These are phyloP conservation scores for Paecilomyces variotii DNA, from an alignment of 2,329 filamentous ascomycete genomes.

Conservation along the genomic window DNA sequence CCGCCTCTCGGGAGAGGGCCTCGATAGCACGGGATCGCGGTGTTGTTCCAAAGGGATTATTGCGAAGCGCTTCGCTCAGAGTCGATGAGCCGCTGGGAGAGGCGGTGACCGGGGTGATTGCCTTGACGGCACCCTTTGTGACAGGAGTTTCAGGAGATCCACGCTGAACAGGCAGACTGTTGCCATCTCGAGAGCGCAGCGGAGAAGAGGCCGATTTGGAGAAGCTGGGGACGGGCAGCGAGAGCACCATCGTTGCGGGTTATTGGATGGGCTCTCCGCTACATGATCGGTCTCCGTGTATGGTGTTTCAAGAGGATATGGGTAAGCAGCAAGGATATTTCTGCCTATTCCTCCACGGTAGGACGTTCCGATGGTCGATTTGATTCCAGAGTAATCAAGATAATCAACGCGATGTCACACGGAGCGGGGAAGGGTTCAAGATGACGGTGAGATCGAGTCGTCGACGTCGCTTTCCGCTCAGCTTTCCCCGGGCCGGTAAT, in stretches of 20 bases:
- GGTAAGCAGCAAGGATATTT: not conserved
- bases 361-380: not conserved
- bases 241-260: conserved; percentile 28
- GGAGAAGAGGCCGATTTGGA: conserved; percentile 22
- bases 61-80: conserved; percentile 36
- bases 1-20: conserved; percentile 9
- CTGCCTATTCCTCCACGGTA: not conserved
- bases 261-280: not conserved
- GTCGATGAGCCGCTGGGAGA: conserved; percentile 14
- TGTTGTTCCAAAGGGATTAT: conserved; percentile 34
- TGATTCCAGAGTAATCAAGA: not conserved
- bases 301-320: not conserved
- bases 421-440: not conserved
- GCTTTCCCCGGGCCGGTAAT: not conserved
- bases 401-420: not conserved
- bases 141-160: not conserved
- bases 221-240: conserved; percentile 29
- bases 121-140: not conserved
- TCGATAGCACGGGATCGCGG: conserved; percentile 19
- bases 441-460: not conserved
- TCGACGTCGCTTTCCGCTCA: not conserved
- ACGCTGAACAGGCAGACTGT: not conserved
- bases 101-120: not conserved
- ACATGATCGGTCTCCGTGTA: not conserved
- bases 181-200: conserved; percentile 16